A percentile compares a stretch with the other conserved stretches of the same genome.
phyloP scores from a whole-genome alignment of 352 stramenopile species.

The Phytopythium helicoides region DNA sequence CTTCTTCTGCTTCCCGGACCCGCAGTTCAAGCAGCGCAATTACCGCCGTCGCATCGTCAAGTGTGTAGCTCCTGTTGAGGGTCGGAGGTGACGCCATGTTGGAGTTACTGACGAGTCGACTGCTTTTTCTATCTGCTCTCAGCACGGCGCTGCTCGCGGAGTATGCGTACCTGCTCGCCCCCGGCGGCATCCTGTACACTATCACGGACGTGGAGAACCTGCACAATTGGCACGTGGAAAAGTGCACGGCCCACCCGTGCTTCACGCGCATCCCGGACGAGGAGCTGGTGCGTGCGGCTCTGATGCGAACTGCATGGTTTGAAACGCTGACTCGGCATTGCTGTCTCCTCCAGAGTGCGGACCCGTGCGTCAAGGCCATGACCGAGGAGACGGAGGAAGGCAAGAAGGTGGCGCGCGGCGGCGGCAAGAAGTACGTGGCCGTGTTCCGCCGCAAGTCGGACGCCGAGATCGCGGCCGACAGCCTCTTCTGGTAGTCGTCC shows the following conservation, averaged over 20 bases:
- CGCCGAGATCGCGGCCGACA: constrained; percentile 52
- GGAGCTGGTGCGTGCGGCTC: constrained; percentile 59
- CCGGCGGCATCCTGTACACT: constrained; percentile 94
- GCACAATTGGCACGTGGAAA: constrained; percentile 96
- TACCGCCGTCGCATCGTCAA: constrained; percentile 92
- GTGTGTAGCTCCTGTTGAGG: constrained; percentile 24
- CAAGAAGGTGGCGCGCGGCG: constrained; percentile 95
- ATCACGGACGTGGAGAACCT: constrained; percentile 99
- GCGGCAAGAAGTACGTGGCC: constrained; percentile 87
- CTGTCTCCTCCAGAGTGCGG: constrained; percentile 38
- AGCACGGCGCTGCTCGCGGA: constrained; percentile 93
- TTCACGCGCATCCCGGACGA: constrained; percentile 90
- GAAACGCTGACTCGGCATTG: background rate
- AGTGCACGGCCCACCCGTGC: constrained; percentile 92
- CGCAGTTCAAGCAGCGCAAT: constrained; percentile 99
- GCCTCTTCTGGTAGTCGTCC: constrained; percentile 67
- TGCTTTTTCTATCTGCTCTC: constrained; percentile 9
- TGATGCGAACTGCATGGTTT: no score
- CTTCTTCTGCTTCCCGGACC: constrained; percentile 99
- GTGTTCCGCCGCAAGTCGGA: constrained; percentile 76
- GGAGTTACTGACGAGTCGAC: no score
- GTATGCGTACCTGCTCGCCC: constrained; percentile 96
- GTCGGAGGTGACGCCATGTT: background rate
- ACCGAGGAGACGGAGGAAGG: constrained; percentile 97
- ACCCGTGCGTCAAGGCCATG: constrained; percentile 96